phyloP scores from a whole-genome alignment of 345 rosid genomes.

The Stellera chamaejasme region DNA sequence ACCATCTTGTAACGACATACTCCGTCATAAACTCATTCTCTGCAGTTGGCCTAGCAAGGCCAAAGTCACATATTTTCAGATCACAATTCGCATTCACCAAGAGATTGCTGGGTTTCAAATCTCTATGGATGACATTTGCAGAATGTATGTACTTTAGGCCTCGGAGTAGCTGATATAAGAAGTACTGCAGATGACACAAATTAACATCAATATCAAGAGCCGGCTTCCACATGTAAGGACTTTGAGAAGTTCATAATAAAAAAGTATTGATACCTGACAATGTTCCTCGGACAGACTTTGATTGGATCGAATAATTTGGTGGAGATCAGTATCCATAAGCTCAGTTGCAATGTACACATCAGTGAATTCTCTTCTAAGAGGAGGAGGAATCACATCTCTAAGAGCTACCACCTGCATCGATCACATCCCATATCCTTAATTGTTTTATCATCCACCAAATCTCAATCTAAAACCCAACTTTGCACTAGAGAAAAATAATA shows the following conservation, averaged over 20 bases:
- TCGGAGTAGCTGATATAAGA: slow-evolving; percentile 88
- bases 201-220: not conserved
- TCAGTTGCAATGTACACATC: slow-evolving; percentile 87
- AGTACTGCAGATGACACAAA: slow-evolving; percentile 49
- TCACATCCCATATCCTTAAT: not conserved
- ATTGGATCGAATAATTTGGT: slow-evolving; percentile 86
- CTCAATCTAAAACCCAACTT: not conserved
- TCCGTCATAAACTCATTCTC: slow-evolving; percentile 98
- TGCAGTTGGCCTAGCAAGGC: slow-evolving; percentile 81
- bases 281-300: slow-evolving; percentile 91
- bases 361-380: slow-evolving; percentile 63
- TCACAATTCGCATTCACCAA: slow-evolving; percentile 84
- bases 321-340: slow-evolving; percentile 96
- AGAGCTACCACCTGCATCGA: slow-evolving; percentile 56
- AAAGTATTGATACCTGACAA: slow-evolving; percentile 56
- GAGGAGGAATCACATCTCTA: slow-evolving; percentile 93
- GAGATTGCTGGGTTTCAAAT: slow-evolving; percentile 91
- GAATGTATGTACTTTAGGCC: slow-evolving; percentile 97
- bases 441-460: not conserved
- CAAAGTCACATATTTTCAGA: slow-evolving; percentile 90
- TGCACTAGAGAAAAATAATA: not conserved
- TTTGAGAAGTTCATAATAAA: not conserved
- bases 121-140: slow-evolving; percentile 91
- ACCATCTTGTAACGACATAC: slow-evolving; percentile 98
- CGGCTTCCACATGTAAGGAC: not conserved